phyloP scores from a whole-genome alignment of 2,329 filamentous ascomycete species.

The Fusarium ramigenum region DNA sequence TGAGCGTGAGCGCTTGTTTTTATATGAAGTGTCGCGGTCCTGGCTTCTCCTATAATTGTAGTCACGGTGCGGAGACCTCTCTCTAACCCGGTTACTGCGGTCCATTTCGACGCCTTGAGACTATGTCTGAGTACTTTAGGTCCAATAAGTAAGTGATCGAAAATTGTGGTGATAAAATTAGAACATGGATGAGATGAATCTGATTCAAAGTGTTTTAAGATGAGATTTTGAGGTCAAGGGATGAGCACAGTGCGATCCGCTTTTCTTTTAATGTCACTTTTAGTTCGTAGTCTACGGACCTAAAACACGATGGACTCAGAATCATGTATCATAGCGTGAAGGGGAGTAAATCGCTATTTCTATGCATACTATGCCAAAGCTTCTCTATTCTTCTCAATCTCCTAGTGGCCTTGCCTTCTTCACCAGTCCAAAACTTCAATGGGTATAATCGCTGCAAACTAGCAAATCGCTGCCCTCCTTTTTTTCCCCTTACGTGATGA shows the following conservation, averaged over 20 bases:
- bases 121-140: neutral
- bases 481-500: neutral
- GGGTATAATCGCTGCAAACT: constrained; percentile 29
- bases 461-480: neutral
- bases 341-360: neutral
- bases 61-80: constrained; percentile 38
- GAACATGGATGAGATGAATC: neutral
- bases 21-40: constrained; percentile 18
- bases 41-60: constrained; percentile 30
- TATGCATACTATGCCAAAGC: neutral
- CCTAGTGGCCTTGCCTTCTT: neutral
- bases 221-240: constrained; percentile 35
- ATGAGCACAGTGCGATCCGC: constrained; percentile 41
- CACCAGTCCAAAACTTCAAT: constrained; percentile 7
- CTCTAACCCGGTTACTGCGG: constrained; percentile 12
- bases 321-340: neutral
- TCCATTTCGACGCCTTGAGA: constrained; percentile 20
- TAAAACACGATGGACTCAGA: neutral
- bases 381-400: neutral
- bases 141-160: neutral
- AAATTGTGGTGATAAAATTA: neutral
- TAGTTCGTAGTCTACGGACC: neutral
- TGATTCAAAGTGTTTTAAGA: constrained; percentile 15
- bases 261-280: constrained; percentile 10
- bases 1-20: constrained; percentile 36